A percentile compares a stretch with the other conserved stretches of the same genome.
Conservation (phyloP, 768 basidiomycete genomes). For the Mycena capillaripes region DNA sequence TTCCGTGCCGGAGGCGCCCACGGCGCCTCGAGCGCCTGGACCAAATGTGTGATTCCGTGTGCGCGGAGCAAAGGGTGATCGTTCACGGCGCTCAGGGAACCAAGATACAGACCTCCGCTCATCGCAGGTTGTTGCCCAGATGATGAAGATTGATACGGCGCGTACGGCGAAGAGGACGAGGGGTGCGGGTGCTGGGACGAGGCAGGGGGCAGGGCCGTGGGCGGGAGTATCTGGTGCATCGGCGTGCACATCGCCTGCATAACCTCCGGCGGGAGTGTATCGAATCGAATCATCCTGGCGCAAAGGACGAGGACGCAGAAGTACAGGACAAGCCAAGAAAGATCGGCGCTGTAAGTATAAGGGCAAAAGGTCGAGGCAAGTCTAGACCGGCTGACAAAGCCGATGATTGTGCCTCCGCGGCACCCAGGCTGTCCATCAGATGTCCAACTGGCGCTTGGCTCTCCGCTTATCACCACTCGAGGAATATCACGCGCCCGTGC, state of each 20-base stretch:
- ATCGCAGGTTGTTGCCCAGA: slow-evolving; percentile 21
- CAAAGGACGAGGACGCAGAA: not conserved
- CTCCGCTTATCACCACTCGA: no score
- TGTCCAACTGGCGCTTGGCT: no score
- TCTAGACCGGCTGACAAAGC: no score
- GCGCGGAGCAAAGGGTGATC: slow-evolving; percentile 66
- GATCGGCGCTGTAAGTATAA: no score
- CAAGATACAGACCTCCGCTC: slow-evolving; percentile 76
- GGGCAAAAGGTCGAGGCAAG: no score
- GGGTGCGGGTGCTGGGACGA: slow-evolving; percentile 35
- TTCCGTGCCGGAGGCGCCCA: slow-evolving; percentile 66
- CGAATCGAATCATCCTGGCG: slow-evolving; percentile 79
- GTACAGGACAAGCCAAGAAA: no score
- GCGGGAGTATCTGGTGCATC: slow-evolving; percentile 79
- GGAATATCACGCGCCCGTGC: no score
- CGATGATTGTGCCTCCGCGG: no score
- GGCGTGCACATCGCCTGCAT: slow-evolving; percentile 90
- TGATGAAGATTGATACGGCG: slow-evolving; percentile 34
- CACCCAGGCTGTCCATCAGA: no score
- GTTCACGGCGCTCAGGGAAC: slow-evolving; percentile 71
- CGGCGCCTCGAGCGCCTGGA: slow-evolving; percentile 74
- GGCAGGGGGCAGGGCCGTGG: slow-evolving; percentile 47
- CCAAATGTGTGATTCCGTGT: slow-evolving; percentile 66
- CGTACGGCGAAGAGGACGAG: slow-evolving; percentile 28
- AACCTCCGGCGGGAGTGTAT: slow-evolving; percentile 79